A percentile compares a stretch with the other conserved stretches of the same genome.
Evolutionary conservation across 2,329 filamentous ascomycete genomes (phyloP).

Genomic region (Colletotrichum truncatum): DNA sequence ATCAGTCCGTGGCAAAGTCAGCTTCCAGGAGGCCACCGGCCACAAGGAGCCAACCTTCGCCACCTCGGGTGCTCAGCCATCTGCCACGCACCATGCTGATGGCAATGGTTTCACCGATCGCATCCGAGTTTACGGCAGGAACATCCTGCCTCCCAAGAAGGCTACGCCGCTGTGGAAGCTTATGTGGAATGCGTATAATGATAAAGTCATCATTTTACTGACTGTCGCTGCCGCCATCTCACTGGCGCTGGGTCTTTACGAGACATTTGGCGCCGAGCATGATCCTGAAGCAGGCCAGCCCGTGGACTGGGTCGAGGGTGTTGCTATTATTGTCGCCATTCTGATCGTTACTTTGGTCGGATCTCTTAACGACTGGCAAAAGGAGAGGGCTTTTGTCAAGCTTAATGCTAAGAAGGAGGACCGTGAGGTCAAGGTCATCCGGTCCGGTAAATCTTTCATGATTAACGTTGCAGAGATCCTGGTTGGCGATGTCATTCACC

Average conservation of each 20-base stretch:
- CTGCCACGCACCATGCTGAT: constrained; percentile 7
- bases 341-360: constrained; percentile 71
- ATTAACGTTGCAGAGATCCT: constrained; percentile 73
- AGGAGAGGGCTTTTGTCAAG: constrained; percentile 71
- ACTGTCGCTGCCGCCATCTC: constrained; percentile 73
- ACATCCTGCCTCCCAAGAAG: constrained; percentile 71
- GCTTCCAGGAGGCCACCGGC: constrained; percentile 72
- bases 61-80: not conserved
- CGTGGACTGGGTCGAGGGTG: constrained; percentile 74
- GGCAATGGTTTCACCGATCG: constrained; percentile 54
- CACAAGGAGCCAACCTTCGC: constrained; percentile 21
- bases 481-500: constrained; percentile 75
- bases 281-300: constrained; percentile 46
- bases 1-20: constrained; percentile 66
- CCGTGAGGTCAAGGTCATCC: constrained; percentile 71
- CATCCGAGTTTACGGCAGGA: constrained; percentile 66
- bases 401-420: constrained; percentile 71
- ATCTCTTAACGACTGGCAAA: constrained; percentile 74
- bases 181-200: constrained; percentile 75
- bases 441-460: constrained; percentile 71
- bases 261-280: constrained; percentile 64
- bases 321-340: constrained; percentile 73
- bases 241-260: constrained; percentile 72
- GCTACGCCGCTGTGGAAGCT: constrained; percentile 67
- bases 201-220: constrained; percentile 73